Conservation (phyloP, 176 grass and related monocot genomes). For the Bothriochloa decipiens region DNA sequence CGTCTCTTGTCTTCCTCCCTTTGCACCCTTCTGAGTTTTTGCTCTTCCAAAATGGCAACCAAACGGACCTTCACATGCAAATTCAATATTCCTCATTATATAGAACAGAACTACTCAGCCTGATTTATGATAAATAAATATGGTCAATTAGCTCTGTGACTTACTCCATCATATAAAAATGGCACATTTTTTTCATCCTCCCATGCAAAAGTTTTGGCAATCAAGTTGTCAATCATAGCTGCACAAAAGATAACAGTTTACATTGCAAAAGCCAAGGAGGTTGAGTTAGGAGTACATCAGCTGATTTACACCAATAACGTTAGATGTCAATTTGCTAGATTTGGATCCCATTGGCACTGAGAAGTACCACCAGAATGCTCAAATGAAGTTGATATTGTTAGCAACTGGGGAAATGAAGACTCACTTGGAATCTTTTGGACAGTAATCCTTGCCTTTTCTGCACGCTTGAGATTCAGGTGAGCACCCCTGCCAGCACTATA, state of each 20-base stretch:
- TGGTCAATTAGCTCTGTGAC: conserved; percentile 24
- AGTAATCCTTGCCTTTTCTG: conserved; percentile 85
- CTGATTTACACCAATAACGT: background rate
- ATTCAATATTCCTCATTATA: conserved; percentile 30
- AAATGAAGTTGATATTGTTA: conserved; percentile 18
- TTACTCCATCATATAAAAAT: conserved; percentile 93
- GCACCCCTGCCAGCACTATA: conserved; percentile 84
- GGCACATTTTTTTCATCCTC: conserved; percentile 70
- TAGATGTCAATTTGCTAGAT: conserved; percentile 29
- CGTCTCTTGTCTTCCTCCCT: conserved; percentile 84
- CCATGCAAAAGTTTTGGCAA: conserved; percentile 84
- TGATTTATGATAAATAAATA: conserved; percentile 13
- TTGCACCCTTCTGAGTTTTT: conserved; percentile 81
- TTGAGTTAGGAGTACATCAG: background rate
- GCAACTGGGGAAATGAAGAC: conserved; percentile 31
- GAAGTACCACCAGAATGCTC: conserved; percentile 7
- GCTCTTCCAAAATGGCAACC: conserved; percentile 92
- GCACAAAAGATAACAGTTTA: conserved; percentile 28
- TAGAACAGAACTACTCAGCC: conserved; percentile 5
- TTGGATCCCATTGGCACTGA: background rate
- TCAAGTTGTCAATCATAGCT: conserved; percentile 90
- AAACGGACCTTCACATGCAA: conserved; percentile 70
- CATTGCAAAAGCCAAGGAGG: background rate
- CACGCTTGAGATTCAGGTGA: conserved; percentile 91
- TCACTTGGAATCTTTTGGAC: conserved; percentile 93